phyloP scores from a whole-genome alignment of 1,284 basidiomycete species.

The Ceratobasidium sp. region DNA sequence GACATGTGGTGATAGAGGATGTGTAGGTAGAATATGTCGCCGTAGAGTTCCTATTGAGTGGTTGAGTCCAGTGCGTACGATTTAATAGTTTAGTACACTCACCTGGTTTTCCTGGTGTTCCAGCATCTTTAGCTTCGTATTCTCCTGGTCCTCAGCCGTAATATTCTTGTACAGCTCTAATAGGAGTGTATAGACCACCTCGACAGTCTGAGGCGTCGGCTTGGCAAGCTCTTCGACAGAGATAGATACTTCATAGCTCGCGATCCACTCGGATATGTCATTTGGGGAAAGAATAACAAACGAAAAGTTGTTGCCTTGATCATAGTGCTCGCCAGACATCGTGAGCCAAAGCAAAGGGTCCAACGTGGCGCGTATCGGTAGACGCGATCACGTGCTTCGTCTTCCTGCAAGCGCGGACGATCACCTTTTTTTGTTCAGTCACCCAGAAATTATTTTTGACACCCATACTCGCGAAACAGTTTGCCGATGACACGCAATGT shows the following conservation, averaged over 20 bases:
- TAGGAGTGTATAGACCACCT: conserved; percentile 27
- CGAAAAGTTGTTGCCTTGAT: conserved; percentile 43
- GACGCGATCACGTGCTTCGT: conserved; percentile 9
- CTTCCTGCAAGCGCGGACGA: too few relatives aligned
- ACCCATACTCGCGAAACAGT: too few relatives aligned
- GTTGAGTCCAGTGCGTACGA: not conserved
- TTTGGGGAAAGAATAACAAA: conserved; percentile 38
- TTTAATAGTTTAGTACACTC: not conserved
- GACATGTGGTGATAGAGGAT: conserved; percentile 40
- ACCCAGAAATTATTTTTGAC: too few relatives aligned
- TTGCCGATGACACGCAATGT: not conserved
- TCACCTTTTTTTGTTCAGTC: too few relatives aligned
- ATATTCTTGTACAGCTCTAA: conserved; percentile 39
- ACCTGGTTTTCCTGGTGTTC: conserved; percentile 41
- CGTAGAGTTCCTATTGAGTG: conserved; percentile 18
- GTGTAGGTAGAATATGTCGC: conserved; percentile 42
- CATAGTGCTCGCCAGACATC: conserved; percentile 38
- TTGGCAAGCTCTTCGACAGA: conserved; percentile 35
- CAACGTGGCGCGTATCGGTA: conserved; percentile 18
- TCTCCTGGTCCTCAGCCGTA: conserved; percentile 30
- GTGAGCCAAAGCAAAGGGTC: conserved; percentile 12
- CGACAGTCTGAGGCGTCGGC: conserved; percentile 31
- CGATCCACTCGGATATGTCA: conserved; percentile 41
- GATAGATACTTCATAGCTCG: conserved; percentile 23
- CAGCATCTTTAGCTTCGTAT: conserved; percentile 28